A percentile compares a stretch with the other conserved stretches of the same genome.
phyloP scores from a whole-genome alignment of 2,329 filamentous ascomycete species.

The Orbilia oligospora region DNA sequence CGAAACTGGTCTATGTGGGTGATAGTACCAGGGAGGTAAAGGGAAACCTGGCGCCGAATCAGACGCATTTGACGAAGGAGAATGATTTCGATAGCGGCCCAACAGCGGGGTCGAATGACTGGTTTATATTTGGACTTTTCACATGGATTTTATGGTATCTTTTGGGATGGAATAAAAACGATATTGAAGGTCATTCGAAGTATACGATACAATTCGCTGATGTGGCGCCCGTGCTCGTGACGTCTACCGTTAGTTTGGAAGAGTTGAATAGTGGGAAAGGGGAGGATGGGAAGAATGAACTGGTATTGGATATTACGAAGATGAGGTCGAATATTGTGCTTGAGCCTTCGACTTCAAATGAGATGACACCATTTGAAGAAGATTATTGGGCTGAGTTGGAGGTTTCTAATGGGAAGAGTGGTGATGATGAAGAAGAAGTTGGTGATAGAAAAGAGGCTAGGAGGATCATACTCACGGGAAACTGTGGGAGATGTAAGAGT shows the following conservation, averaged over 20 bases:
- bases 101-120: conserved; percentile 15
- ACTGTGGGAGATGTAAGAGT: conserved; percentile 78
- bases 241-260: conserved; percentile 78
- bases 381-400: conserved; percentile 79
- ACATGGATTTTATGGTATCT: conserved; percentile 51
- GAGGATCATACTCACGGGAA: conserved; percentile 75
- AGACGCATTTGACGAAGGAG: conserved; percentile 56
- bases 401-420: conserved; percentile 65
- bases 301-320: conserved; percentile 75
- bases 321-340: conserved; percentile 82
- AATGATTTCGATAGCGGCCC: conserved; percentile 18
- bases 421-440: too few species aligned
- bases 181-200: conserved; percentile 65
- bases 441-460: too few species aligned
- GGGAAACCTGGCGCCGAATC: conserved; percentile 73
- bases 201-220: conserved; percentile 79
- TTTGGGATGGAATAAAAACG: conserved; percentile 49
- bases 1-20: conserved; percentile 77
- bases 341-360: conserved; percentile 68
- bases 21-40: conserved; percentile 74
- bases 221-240: conserved; percentile 80
- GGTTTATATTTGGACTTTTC: conserved; percentile 34
- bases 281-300: conserved; percentile 65
- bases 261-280: conserved; percentile 75
- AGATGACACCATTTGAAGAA: conserved; percentile 75